Evolutionary conservation across 2,329 filamentous ascomycete species (phyloP).

Genomic region (Botrytis fragariae): DNA sequence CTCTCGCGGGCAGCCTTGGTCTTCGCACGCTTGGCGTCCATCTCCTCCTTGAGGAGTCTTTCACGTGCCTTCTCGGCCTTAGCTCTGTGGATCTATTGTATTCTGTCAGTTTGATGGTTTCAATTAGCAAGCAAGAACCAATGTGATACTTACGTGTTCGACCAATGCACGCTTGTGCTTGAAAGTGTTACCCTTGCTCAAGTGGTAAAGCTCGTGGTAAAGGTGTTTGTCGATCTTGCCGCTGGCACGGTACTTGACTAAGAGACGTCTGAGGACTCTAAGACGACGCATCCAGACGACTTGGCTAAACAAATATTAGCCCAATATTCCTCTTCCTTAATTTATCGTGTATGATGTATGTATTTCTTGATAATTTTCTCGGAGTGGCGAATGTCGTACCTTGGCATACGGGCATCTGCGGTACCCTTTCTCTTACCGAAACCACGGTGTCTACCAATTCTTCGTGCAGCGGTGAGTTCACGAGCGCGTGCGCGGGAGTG

Average conservation of each 20-base stretch:
- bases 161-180: constrained; percentile 99
- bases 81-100: constrained; percentile 89
- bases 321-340: constrained; percentile 31
- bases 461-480: constrained; percentile 89
- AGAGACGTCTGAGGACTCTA: constrained; percentile 96
- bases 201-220: constrained; percentile 99
- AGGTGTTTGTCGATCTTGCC: constrained; percentile 99
- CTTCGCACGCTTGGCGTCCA: constrained; percentile 99
- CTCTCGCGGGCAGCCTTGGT: constrained; percentile 99
- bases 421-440: constrained; percentile 99
- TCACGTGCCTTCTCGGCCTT: constrained; percentile 99
- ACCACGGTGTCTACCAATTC: constrained; percentile 95
- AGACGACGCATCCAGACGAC: constrained; percentile 99
- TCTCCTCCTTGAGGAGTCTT: constrained; percentile 95
- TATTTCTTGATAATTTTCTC: constrained; percentile 24
- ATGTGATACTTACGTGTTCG: constrained; percentile 86
- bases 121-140: not conserved
- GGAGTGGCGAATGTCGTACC: constrained; percentile 54
- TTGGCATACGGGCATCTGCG: constrained; percentile 98
- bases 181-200: constrained; percentile 99
- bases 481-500: constrained; percentile 97
- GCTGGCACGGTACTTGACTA: constrained; percentile 99
- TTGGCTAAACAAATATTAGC: constrained; percentile 60
- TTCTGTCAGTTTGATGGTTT: constrained; percentile 28
- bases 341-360: constrained; percentile 12